Evolutionary conservation across 768 basidiomycete species (phyloP), one percentile per base, ranked within the genome.

Genomic region (Heimioporus sp.): DNA sequence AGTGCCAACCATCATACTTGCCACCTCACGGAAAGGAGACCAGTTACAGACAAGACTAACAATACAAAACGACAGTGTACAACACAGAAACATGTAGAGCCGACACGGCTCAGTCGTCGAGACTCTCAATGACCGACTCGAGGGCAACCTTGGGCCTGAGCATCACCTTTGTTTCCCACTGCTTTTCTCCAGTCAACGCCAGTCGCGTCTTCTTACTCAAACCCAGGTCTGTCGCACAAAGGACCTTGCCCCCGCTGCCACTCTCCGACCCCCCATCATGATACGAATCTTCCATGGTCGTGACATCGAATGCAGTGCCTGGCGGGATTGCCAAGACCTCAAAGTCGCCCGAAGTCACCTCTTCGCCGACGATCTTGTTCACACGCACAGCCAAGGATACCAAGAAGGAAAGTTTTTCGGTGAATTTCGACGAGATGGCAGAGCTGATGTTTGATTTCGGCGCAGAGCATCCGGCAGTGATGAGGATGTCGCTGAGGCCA

Each of bases 301-400:
- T n/a, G 5, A 2, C 13, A 47, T 71, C 70, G 16, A 64, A 71
- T 11, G 52, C 46, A 2, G 65, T 55, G 12, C 45, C 59, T 3
- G 69, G 65, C 10, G 42, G 49, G 9, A 69, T 48, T 0, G 66
- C 59, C 44, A 68, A 48, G 15, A 69, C 65, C 44, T 71, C 68
- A 5, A 69, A 60, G 50, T 68, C 65, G 1, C 66, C 69, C 0
- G 64, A 71, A 1, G 66, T 71, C 16, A 62, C 58, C 12, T 69
- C 68, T 37, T 66, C 64, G 10, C 64, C 55, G 2, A 69, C 48
- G 28, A 69, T 65, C 56, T 67, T 67, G 49, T 82, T 82, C 51
- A 85, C 65, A 9, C 71, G 71, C 51, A 78, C 68, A 2, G 82
- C 79, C 6, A 73, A 62, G 19, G 73, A 70, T 34, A 78, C 73